Evolutionary conservation across 768 basidiomycete genomes (phyloP).

Genomic region (Podaxis sp.): DNA sequence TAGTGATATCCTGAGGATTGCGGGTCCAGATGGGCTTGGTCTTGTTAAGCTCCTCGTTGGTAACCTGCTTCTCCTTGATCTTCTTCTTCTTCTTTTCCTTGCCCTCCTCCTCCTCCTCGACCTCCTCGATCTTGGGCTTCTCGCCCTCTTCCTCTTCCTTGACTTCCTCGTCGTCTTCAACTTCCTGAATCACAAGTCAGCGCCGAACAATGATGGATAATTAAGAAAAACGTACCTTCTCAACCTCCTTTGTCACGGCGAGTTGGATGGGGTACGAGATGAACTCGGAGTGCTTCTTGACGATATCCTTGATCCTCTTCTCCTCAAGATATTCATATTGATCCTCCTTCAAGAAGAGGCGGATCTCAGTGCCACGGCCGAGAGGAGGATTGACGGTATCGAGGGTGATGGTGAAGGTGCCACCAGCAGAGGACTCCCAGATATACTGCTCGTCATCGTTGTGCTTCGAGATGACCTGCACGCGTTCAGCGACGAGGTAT

Average conservation of each 20-base stretch:
- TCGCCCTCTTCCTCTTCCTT: conserved; percentile 71
- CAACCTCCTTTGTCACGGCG: conserved; percentile 97
- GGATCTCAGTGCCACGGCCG: conserved; percentile 91
- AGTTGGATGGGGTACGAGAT: conserved; percentile 99
- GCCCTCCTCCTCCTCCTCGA: conserved; percentile 83
- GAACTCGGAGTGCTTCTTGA: conserved; percentile 99
- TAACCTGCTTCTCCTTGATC: conserved; percentile 83
- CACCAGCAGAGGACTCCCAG: conserved; percentile 99
- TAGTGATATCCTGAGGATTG: conserved; percentile 90
- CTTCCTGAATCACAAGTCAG: conserved; percentile 56
- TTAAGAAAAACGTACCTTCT: conserved; percentile 73
- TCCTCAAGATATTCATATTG: conserved; percentile 99
- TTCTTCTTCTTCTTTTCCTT: conserved; percentile 93
- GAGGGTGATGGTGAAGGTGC: conserved; percentile 97
- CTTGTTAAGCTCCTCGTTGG: conserved; percentile 99
- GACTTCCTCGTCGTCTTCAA: conserved; percentile 80
- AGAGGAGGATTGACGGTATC: conserved; percentile 89
- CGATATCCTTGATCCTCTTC: conserved; percentile 98
- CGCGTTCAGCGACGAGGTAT: conserved; percentile 98
- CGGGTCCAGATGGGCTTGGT: conserved; percentile 99
- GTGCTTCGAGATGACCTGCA: conserved; percentile 99
- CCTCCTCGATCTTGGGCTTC: conserved; percentile 79
- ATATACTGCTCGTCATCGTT: conserved; percentile 99
- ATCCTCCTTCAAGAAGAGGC: conserved; percentile 95
- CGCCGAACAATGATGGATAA: neutral